Percentiles rank a stretch among this genome's conserved stretches.
Evolutionary conservation across 2,329 filamentous ascomycete species (phyloP).

Genomic region (Fusarium sp.): DNA sequence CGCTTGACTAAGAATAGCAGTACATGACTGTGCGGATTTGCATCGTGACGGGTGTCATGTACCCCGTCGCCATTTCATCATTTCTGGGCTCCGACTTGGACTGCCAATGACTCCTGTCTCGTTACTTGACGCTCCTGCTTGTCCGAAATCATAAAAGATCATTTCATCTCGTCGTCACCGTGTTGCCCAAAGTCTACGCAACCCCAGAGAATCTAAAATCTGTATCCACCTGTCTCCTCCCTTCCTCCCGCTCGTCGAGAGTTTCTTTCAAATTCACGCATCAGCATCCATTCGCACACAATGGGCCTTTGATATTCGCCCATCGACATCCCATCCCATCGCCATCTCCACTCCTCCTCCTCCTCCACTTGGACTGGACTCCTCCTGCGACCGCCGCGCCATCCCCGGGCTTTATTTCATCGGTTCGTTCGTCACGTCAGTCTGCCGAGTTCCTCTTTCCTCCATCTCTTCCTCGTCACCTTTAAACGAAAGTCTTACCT

Average conservation of each 20-base stretch:
- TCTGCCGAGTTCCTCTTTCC: not conserved
- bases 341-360: conserved; percentile 35
- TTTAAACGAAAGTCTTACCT: not conserved
- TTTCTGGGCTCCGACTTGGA: conserved; percentile 3
- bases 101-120: not conserved
- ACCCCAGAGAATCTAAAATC: not conserved
- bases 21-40: conserved; percentile 12
- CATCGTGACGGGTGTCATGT: conserved; percentile 3
- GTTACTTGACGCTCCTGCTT: conserved; percentile 10
- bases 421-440: conserved; percentile 10
- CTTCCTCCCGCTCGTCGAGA: not conserved
- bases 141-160: conserved; percentile 14
- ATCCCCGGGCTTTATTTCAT: conserved; percentile 23
- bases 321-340: conserved; percentile 10
- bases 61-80: conserved; percentile 29
- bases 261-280: not conserved
- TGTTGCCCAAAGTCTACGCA: conserved; percentile 23
- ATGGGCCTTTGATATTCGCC: conserved; percentile 27
- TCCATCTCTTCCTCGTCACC: not conserved
- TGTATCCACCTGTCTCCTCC: not conserved
- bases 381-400: conserved; percentile 17
- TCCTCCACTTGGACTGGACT: conserved; percentile 25
- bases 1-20: conserved; percentile 1
- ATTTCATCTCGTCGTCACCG: conserved; percentile 10
- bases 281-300: conserved; percentile 3